Base-by-base conservation (phyloP, 2,329 filamentous ascomycete species). In the Clarireedia monteithiana region DNA sequence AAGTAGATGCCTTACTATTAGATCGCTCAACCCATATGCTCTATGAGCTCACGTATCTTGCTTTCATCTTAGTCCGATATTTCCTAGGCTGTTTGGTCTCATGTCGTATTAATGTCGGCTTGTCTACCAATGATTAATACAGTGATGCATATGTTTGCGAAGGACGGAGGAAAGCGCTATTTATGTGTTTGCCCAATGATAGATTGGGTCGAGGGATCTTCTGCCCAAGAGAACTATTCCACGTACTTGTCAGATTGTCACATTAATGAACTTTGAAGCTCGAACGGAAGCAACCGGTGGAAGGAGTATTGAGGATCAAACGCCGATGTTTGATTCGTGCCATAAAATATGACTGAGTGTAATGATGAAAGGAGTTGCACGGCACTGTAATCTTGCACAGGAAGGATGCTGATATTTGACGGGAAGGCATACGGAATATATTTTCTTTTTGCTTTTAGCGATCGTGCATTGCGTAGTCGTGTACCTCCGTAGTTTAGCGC, bases 21-120 rank as follows among this genome's bases (percentile, higher is more conserved):
- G 88, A 60, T 90, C 87, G 40, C 74, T 91, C 66, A 91, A 91
- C 76, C 88, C 88, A 15, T 91, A 86, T 69, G 88, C 88, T 48
- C 63, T 68, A 6, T 68, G 49, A 60, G 48, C 27, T 54, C 38
- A 12, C 34, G 7, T 24, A 14, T 38, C 27, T 40, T 17, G 14
- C 26, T 27, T 48, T 48, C 20, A 36, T 45, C 26, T 53, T 44
- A 34, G n/a, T 39, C 15, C 17, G n/a, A 51, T 39, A 23, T 47
- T n/a, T 39, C 15, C 10, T 24, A 46, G 47, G 50, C 48, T 56
- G 45, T 52, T 58, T 34, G 53, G 42, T 42, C 26, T 23, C 50
- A 39, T 40, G 51, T 53, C 27, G 15, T 15, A 48, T 20, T 48
- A 26, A 6, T 34, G 10, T 48, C 30, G 42, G 26, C 34, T 5